These are phyloP conservation scores for Verticillium zaregamsianum DNA, from an alignment of 2,329 filamentous ascomycete genomes.

Conservation along the genomic window DNA sequence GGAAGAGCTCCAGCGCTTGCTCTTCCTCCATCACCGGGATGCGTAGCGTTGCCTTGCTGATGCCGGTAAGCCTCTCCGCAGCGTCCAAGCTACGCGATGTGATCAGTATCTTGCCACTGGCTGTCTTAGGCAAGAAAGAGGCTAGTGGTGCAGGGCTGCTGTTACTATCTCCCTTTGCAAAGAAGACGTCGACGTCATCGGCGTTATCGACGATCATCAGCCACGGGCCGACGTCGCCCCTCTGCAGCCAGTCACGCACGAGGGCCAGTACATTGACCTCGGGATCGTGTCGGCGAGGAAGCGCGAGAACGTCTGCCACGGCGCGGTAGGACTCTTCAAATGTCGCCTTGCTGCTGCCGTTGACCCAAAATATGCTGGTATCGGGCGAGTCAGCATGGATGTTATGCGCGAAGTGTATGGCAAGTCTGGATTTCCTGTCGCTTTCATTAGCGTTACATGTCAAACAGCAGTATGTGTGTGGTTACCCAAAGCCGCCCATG, in stretches of 20 bases:
- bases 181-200: conserved; percentile 9
- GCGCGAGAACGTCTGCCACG: conserved; percentile 6
- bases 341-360: conserved; percentile 2
- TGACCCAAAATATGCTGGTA: conserved; percentile 13
- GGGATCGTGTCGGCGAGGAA: conserved; percentile 9
- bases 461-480: not conserved
- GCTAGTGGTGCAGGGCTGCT: not conserved
- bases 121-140: conserved; percentile 11
- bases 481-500: conserved; percentile 13
- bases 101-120: conserved; percentile 12
- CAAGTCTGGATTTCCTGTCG: conserved; percentile 14
- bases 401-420: conserved; percentile 12
- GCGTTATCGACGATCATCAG: conserved; percentile 16
- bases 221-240: conserved; percentile 11
- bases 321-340: conserved; percentile 11
- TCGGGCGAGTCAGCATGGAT: conserved; percentile 1
- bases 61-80: conserved; percentile 10
- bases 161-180: not conserved
- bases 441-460: conserved; percentile 1
- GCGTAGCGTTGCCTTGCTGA: not conserved
- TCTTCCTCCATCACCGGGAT: not conserved
- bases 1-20: not conserved
- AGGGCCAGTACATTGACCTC: conserved; percentile 7
- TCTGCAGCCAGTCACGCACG: conserved; percentile 14
- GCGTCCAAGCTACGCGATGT: conserved; percentile 13